phyloP scores from a whole-genome alignment of 2,329 filamentous ascomycete species.

The Pseudogymnoascus sp. region DNA sequence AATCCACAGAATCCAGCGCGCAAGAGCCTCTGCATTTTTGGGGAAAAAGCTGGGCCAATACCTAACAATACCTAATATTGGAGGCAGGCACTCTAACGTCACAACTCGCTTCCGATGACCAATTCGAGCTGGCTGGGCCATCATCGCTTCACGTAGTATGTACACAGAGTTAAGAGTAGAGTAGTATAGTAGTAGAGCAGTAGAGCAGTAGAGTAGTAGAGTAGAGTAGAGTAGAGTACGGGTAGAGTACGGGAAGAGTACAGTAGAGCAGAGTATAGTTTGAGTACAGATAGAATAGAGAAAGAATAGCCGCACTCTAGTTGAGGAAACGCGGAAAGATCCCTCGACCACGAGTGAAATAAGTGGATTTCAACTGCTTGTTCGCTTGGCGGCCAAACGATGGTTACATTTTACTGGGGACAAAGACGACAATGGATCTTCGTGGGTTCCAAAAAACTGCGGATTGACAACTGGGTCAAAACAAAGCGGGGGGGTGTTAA shows the following conservation, averaged over 20 bases:
- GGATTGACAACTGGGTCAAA: neutral
- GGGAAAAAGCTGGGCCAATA: neutral
- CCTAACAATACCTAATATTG: neutral
- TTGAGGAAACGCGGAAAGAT: neutral
- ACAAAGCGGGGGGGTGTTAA: neutral
- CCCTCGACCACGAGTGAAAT: slow-evolving; percentile 2
- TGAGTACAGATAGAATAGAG: neutral
- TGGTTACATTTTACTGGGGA: neutral
- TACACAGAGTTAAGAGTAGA: neutral
- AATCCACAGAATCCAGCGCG: neutral
- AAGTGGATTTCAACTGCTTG: neutral
- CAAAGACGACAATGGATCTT: neutral
- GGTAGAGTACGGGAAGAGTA: neutral
- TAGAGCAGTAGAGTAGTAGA: neutral
- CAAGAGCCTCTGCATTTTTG: neutral
- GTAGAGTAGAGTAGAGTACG: neutral
- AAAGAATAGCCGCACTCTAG: neutral
- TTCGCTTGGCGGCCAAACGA: neutral
- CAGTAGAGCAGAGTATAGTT: neutral
- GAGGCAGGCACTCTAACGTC: neutral
- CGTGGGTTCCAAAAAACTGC: neutral
- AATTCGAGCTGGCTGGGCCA: neutral
- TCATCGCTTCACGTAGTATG: neutral
- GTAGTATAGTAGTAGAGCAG: neutral
- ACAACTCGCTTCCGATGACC: slow-evolving; percentile 5